A percentile compares a stretch with the other conserved stretches of the same genome.
Evolutionary conservation across 495 filamentous ascomycete genomes (phyloP).

Genomic region (Friedmanniomyces simplex): DNA sequence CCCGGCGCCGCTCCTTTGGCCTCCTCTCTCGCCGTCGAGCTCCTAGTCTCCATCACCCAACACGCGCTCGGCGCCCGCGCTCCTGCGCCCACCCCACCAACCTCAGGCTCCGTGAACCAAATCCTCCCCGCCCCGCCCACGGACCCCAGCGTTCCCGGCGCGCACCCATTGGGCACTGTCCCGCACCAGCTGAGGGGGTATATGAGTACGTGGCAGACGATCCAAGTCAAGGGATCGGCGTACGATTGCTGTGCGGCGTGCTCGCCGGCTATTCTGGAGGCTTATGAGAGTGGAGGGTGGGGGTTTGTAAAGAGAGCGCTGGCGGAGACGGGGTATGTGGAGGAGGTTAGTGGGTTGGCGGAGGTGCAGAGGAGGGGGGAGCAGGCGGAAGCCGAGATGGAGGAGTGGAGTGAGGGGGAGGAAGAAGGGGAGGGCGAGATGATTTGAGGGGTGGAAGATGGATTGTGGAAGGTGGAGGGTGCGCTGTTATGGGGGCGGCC

Average conservation of each 20-base stretch:
- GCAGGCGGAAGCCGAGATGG: constrained; percentile 48
- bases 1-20: constrained; percentile 88
- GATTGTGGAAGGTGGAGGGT: no score
- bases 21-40: constrained; percentile 82
- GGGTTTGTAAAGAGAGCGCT: constrained; percentile 80
- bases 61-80: constrained; percentile 58
- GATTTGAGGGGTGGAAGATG: constrained; percentile 2
- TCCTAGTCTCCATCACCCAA: constrained; percentile 78
- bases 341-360: constrained; percentile 79
- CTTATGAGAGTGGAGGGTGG: constrained; percentile 69
- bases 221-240: constrained; percentile 66
- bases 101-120: constrained; percentile 27
- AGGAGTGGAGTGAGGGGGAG: constrained; percentile 55
- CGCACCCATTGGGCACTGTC: constrained; percentile 75
- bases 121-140: constrained; percentile 27
- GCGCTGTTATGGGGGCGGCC: no score
- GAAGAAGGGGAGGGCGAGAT: constrained; percentile 28
- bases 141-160: constrained; percentile 20
- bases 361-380: constrained; percentile 84
- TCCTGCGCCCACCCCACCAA: constrained; percentile 41
- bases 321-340: constrained; percentile 75
- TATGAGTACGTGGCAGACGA: constrained; percentile 73
- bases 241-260: constrained; percentile 92
- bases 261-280: constrained; percentile 59
- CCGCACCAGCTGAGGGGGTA: constrained; percentile 93